Base-by-base conservation (phyloP, 495 filamentous ascomycete species). In the Xylaria acuta region DNA sequence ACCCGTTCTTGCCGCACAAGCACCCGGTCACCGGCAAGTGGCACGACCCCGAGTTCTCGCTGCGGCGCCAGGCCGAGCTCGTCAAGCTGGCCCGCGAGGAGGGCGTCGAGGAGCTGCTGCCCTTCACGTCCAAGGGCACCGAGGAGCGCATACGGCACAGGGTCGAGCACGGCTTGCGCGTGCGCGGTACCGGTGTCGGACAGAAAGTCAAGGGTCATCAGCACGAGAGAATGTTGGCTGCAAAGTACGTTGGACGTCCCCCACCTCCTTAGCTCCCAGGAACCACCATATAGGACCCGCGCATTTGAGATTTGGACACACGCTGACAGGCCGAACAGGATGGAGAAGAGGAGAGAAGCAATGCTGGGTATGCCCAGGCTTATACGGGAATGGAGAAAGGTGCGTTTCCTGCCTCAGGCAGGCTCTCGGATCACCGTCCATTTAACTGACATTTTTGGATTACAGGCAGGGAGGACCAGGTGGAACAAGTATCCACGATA, bases 351-450 rank as follows among this genome's bases (percentile, higher is more conserved):
- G 80, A 92, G 90, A 87, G 86, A 92, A 82, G 96, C 96, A 65
- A 98, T 99, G 94, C 79, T 93, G 84, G 90, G 89, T 70, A 99
- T 99, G 96, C 93, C 94, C 73, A 87, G 90, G 77, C 88, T 97
- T 84, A 90, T 99, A 75, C 86, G 92, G 81, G 85, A 91, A 82
- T 99, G 96, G 97, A 96, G 97, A 84, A 90, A 94, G 91, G 94
- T 96, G 81, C 80, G 88, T 84, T 49, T 47, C 60, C 34, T n/a
- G n/a, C 59, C 47, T 38, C 34, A 14, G 30, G 1, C 14, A 11
- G 11, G 53, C 47, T 71, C 67, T 65, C 36, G 30, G 32, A 72
- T 78, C 20, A 78, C 72, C 63, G n/a, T 41, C 45, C 14, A 7
- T 56, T 54, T 4, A 27, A 67, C 65, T 67, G n/a, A 67, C 36